phyloP scores from a whole-genome alignment of 208 protist species.

The Trypanosoma scelopori region DNA sequence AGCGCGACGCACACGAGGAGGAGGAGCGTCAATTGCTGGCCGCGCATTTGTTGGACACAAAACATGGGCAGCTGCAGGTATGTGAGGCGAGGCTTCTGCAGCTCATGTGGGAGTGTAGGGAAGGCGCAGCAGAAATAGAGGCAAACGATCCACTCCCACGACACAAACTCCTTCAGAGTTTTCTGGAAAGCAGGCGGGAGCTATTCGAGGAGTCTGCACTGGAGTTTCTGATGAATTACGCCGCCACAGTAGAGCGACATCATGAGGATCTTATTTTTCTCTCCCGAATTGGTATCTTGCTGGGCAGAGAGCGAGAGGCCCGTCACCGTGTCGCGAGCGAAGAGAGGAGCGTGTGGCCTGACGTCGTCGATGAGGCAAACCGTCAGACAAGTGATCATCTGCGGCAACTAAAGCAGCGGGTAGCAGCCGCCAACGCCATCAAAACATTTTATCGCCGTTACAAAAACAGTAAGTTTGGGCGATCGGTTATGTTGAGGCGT shows the following conservation, averaged over 20 bases:
- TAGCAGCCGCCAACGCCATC: constrained; percentile 16
- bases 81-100: constrained; percentile 5
- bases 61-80: not conserved
- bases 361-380: constrained; percentile 24
- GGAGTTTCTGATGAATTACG: not conserved
- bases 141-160: not conserved
- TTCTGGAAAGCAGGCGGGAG: not conserved
- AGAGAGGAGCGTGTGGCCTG: constrained; percentile 24
- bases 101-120: constrained; percentile 6
- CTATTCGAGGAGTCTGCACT: constrained; percentile 4
- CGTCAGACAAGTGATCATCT: constrained; percentile 3
- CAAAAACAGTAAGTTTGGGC: constrained; percentile 21
- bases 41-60: not conserved
- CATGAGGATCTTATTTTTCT: not conserved
- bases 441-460: constrained; percentile 21
- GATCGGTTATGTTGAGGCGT: constrained; percentile 18
- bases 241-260: not conserved
- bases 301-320: constrained; percentile 2
- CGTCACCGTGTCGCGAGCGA: constrained; percentile 19
- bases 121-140: constrained; percentile 12
- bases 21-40: constrained; percentile 12
- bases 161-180: not conserved
- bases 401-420: not conserved
- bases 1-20: not conserved
- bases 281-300: not conserved